Base-by-base conservation (phyloP, 306 rosid genomes). In the Carpinus fangiana region DNA sequence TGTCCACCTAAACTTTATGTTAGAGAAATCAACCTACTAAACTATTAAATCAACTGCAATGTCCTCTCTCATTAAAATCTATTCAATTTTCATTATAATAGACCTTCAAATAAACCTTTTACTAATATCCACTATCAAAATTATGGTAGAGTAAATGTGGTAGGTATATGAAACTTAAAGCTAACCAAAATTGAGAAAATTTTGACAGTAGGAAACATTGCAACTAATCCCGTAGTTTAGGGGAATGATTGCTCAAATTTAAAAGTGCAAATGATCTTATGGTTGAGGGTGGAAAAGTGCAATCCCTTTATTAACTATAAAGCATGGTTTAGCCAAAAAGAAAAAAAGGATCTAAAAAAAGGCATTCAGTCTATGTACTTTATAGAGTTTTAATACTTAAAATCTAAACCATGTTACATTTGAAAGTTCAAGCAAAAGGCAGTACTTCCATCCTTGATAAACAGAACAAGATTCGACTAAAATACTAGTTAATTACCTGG, bases 401-500 rank as follows among this genome's bases (percentile, higher is more conserved):
- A 38, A 41, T 62, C 69, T 10, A 62, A 62, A 31, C n/a, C 69
- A 31, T 12, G 69, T 28, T 34, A 62, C 12, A 10, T 62, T 62
- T 28, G 10, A 62, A 20, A 14, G 45, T 28, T 62, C 50, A 68
- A 14, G 20, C 16, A 36, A 53, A 47, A 23, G 65, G 41, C 12
- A 20, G 31, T 56, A n/a, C 69, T 31, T 31, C 18, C 18, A 12
- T 77, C 65, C 34, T 61, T 2, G 55, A 72, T 36, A 45, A 43
- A 57, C 31, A 51, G 41, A 7, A 31, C 67, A 80, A 55, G 7
- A 14, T 62, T 23, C 12, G 17, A 55, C 20, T 13, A 73, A n/a
- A n/a, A 43, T 74, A 72, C 76, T 14, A 79, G 34, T 59, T 73
- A 59, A 70, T 76, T 87, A 95, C 99, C 94, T 95, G 99, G 80